These are phyloP conservation scores for Emmonsiellopsis sp. DNA, from an alignment of 2,329 filamentous ascomycete species.

Conservation along the genomic window DNA sequence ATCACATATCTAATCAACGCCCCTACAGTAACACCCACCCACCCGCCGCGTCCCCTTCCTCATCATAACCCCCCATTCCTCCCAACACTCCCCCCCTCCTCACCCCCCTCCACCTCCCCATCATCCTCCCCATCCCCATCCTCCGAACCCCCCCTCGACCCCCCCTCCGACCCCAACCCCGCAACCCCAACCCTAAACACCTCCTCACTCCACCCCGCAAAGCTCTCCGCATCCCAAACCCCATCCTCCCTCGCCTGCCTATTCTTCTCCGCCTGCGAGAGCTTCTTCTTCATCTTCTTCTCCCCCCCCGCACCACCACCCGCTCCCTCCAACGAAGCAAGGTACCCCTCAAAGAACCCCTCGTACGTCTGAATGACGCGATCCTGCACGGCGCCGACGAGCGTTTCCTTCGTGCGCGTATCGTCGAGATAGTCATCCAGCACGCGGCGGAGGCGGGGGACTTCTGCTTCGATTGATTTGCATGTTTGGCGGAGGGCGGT, in stretches of 20 bases:
- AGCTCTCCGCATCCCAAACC: constrained; percentile 56
- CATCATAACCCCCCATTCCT: not conserved
- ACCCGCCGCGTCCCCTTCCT: not conserved
- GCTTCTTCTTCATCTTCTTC: constrained; percentile 22
- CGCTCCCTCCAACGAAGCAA: constrained; percentile 25
- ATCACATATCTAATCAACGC: too few species aligned
- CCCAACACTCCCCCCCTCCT: not conserved
- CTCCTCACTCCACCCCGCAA: constrained; percentile 51
- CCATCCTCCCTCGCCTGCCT: constrained; percentile 53
- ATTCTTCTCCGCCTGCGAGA: constrained; percentile 32
- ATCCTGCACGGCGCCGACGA: constrained; percentile 57
- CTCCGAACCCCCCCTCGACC: constrained; percentile 9
- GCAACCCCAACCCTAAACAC: constrained; percentile 48
- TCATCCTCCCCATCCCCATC: constrained; percentile 22
- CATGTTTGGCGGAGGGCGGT: constrained; percentile 2
- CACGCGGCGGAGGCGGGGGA: constrained; percentile 45
- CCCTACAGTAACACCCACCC: too few species aligned
- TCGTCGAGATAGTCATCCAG: constrained; percentile 57
- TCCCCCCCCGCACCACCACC: constrained; percentile 16
- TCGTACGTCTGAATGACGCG: constrained; percentile 54
- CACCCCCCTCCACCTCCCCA: not conserved
- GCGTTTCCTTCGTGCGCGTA: constrained; percentile 53
- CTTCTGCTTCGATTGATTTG: constrained; percentile 48
- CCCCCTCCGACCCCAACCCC: constrained; percentile 15
- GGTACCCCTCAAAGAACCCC: constrained; percentile 50